Percentiles rank a stretch among this genome's conserved stretches.
phyloP scores from a whole-genome alignment of 2,329 filamentous ascomycete genomes.

The Allantophomopsis lycopodina region DNA sequence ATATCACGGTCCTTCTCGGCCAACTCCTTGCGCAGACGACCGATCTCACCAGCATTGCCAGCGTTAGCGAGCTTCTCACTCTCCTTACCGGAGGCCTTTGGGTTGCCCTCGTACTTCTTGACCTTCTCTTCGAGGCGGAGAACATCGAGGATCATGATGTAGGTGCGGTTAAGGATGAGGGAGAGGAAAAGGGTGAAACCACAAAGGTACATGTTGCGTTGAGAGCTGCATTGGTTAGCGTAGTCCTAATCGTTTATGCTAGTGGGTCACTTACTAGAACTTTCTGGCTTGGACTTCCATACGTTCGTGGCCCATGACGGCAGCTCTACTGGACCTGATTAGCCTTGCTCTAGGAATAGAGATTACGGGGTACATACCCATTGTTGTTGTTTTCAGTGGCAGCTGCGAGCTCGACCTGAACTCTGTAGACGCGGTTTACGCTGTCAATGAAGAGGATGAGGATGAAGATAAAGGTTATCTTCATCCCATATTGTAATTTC shows the following conservation, averaged over 20 bases:
- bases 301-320: conserved; percentile 79
- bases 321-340: conserved; percentile 29
- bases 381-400: conserved; percentile 44
- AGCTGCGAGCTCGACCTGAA: conserved; percentile 74
- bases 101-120: conserved; percentile 64
- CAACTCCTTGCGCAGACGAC: conserved; percentile 49
- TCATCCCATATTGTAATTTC: conserved; percentile 93
- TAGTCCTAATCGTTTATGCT: no score
- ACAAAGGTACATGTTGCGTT: conserved; percentile 98
- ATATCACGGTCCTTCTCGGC: conserved; percentile 71
- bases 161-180: conserved; percentile 96
- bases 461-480: conserved; percentile 99
- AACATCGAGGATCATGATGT: conserved; percentile 53
- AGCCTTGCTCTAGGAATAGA: conserved; percentile 5
- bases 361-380: conserved; percentile 2
- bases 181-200: conserved; percentile 98
- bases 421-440: conserved; percentile 89
- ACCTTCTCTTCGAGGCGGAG: conserved; percentile 77
- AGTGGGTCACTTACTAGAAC: conserved; percentile 49
- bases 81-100: conserved; percentile 47
- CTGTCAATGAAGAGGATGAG: conserved; percentile 96
- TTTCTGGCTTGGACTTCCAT: conserved; percentile 99
- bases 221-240: no score
- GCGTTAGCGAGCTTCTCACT: conserved; percentile 57
- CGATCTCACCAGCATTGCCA: conserved; percentile 65